Percentiles rank a stretch among this genome's conserved stretches.
phyloP scores from a whole-genome alignment of 257 asterid genomes.

The Lantana camara region DNA sequence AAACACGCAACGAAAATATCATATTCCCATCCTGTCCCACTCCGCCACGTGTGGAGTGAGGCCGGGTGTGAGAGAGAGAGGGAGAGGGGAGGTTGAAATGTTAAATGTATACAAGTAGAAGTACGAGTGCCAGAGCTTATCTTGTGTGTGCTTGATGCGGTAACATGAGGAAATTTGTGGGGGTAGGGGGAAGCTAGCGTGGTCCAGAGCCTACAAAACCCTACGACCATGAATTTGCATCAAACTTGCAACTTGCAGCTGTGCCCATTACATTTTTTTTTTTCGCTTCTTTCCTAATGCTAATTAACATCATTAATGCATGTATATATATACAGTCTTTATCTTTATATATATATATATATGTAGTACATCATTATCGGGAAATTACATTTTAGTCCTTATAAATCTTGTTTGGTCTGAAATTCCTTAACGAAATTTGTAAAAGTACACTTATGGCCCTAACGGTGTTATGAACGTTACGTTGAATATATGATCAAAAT shows the following conservation, averaged over 20 bases:
- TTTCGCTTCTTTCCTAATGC: background rate
- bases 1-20: background rate
- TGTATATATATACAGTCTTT: too few relatives aligned
- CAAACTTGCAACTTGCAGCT: constrained; percentile 21
- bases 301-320: too few relatives aligned
- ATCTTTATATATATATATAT: too few relatives aligned
- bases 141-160: background rate
- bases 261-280: constrained; percentile 3
- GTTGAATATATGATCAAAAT: too few relatives aligned
- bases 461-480: too few relatives aligned
- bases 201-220: constrained; percentile 46
- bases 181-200: constrained; percentile 17
- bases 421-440: too few relatives aligned
- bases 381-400: too few relatives aligned
- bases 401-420: too few relatives aligned
- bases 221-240: constrained; percentile 14
- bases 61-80: background rate
- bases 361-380: too few relatives aligned
- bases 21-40: background rate
- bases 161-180: constrained; percentile 20
- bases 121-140: background rate
- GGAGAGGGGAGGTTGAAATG: background rate
- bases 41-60: background rate
- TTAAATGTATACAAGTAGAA: background rate
- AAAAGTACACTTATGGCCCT: too few relatives aligned